Evolutionary conservation across 2,329 filamentous ascomycete genomes (phyloP).

Genomic region (Cordyceps cateniannulata): DNA sequence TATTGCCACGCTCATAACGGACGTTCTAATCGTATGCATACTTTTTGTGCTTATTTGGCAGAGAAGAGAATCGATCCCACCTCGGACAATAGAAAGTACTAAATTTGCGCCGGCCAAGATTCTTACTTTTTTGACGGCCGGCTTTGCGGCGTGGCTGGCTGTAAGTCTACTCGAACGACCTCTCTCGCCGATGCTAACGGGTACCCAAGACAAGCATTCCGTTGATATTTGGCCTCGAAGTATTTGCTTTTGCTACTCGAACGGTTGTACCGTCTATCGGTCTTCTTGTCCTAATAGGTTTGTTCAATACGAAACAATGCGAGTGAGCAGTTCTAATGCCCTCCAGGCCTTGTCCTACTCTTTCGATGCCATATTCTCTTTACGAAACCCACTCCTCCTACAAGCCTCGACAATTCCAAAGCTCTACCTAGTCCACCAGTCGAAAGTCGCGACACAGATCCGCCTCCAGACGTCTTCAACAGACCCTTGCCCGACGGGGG

Average conservation of each 20-base stretch:
- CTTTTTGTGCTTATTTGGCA: conserved; percentile 28
- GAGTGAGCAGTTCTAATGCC: neutral
- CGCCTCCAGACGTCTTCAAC: neutral
- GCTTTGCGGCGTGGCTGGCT: conserved; percentile 46
- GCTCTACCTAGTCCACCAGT: neutral
- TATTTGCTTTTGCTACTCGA: conserved; percentile 36
- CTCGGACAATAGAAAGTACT: neutral
- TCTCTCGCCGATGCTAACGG: neutral
- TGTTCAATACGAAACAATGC: neutral
- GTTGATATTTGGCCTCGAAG: conserved; percentile 41
- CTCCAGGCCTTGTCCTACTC: conserved; percentile 1
- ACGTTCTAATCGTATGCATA: conserved; percentile 37
- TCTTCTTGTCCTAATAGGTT: conserved; percentile 42
- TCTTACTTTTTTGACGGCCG: conserved; percentile 34
- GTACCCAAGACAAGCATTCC: conserved; percentile 41
- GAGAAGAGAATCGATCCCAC: neutral
- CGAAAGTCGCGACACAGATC: neutral
- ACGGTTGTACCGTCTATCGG: conserved; percentile 47
- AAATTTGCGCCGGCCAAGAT: conserved; percentile 28
- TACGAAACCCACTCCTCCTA: neutral
- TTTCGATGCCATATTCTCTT: neutral
- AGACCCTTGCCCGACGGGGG: neutral
- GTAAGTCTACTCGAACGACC: conserved; percentile 30
- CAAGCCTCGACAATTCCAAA: neutral
- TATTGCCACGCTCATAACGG: conserved; percentile 37